Evolutionary conservation across 177 flowering plant species (phyloP).

Genomic region (Tripterygium wilfordii): DNA sequence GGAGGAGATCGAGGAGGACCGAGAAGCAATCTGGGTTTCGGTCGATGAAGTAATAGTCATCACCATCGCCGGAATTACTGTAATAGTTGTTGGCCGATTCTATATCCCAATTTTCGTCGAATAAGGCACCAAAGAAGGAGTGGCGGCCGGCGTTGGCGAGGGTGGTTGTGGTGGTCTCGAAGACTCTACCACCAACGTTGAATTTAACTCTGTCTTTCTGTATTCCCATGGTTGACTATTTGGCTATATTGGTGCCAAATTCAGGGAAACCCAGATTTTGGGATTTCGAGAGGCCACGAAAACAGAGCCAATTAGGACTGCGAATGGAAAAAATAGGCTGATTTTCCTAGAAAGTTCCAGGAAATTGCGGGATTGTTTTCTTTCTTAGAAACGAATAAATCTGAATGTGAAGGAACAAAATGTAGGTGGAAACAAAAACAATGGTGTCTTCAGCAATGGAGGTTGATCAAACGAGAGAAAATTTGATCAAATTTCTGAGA

Average conservation of each 20-base stretch:
- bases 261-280: no score
- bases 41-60: constrained; percentile 72
- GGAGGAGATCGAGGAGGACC: constrained; percentile 74
- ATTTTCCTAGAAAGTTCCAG: no score
- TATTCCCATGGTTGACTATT: constrained; percentile 33
- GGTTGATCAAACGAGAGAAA: neutral
- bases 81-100: neutral
- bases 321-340: no score
- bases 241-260: no score
- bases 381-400: no score
- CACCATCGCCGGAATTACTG: neutral
- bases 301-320: no score
- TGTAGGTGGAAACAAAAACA: constrained; percentile 22
- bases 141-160: constrained; percentile 76
- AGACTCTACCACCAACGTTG: constrained; percentile 78
- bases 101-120: constrained; percentile 70
- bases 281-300: no score
- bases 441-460: no score
- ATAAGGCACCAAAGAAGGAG: constrained; percentile 72
- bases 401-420: no score
- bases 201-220: constrained; percentile 58
- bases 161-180: constrained; percentile 80
- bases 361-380: no score
- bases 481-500: constrained; percentile 7
- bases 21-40: constrained; percentile 83